These are phyloP conservation scores for Paraconiothyrium sp. DNA, from an alignment of 2,329 filamentous ascomycete species.

Conservation along the genomic window DNA sequence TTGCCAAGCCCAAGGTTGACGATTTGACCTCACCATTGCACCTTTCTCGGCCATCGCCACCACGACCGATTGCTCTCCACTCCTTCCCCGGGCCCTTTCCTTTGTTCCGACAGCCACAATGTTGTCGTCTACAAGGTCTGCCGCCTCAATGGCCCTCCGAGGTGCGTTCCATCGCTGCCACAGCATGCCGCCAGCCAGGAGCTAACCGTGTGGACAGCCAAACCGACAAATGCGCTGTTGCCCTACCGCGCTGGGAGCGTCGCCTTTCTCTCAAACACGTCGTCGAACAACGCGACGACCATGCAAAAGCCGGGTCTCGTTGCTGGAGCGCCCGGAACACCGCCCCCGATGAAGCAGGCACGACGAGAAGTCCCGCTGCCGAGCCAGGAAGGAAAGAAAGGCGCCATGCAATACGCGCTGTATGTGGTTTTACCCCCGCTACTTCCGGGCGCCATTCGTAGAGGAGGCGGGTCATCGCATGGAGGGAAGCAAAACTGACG, in stretches of 20 bases:
- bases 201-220: slow-evolving; percentile 62
- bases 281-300: slow-evolving; percentile 70
- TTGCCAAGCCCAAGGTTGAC: slow-evolving; percentile 29
- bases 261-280: slow-evolving; percentile 72
- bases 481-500: slow-evolving; percentile 27
- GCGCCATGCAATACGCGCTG: slow-evolving; percentile 85
- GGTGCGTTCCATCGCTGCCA: slow-evolving; percentile 52
- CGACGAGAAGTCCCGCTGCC: slow-evolving; percentile 76
- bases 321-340: slow-evolving; percentile 62
- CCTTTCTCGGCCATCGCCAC: slow-evolving; percentile 41
- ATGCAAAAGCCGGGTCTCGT: slow-evolving; percentile 61
- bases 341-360: slow-evolving; percentile 64
- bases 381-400: slow-evolving; percentile 82
- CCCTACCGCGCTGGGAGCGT: slow-evolving; percentile 69
- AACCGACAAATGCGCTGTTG: slow-evolving; percentile 70
- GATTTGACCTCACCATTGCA: slow-evolving; percentile 45
- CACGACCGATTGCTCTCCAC: slow-evolving; percentile 46
- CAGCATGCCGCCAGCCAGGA: slow-evolving; percentile 27
- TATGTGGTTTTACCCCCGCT: slow-evolving; percentile 60
- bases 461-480: neutral
- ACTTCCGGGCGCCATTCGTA: neutral
- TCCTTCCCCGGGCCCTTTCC: slow-evolving; percentile 44
- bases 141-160: slow-evolving; percentile 64
- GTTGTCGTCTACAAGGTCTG: slow-evolving; percentile 62
- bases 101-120: slow-evolving; percentile 52